Evolutionary conservation across 2,329 filamentous ascomycete genomes (phyloP).

Genomic region (Fonsecaea monophora): DNA sequence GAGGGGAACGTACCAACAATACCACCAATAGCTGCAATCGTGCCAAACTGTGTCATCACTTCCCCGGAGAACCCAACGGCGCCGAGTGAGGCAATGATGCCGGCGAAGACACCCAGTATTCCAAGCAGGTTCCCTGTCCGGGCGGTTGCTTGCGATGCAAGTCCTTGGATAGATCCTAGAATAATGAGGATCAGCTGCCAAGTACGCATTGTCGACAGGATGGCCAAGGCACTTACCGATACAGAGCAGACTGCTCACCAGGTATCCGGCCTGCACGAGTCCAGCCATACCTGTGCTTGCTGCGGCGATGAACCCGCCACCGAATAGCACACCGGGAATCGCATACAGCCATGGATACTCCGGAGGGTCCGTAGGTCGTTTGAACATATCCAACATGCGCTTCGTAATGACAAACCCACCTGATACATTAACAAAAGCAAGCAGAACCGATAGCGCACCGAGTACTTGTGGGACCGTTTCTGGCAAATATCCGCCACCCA

Average conservation of each 20-base stretch:
- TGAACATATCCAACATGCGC: slow-evolving; percentile 92
- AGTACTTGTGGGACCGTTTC: slow-evolving; percentile 79
- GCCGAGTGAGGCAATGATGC: slow-evolving; percentile 80
- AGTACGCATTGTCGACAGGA: background rate
- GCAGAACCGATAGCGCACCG: slow-evolving; percentile 77
- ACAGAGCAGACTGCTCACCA: slow-evolving; percentile 82
- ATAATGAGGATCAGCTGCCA: background rate
- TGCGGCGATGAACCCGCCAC: slow-evolving; percentile 80
- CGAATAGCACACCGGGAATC: slow-evolving; percentile 76
- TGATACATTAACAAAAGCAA: slow-evolving; percentile 87
- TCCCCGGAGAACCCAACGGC: slow-evolving; percentile 82
- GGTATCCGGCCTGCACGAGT: slow-evolving; percentile 84
- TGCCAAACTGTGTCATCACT: slow-evolving; percentile 79
- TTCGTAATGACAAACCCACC: slow-evolving; percentile 92
- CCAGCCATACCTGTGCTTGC: slow-evolving; percentile 82
- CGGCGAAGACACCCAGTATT: slow-evolving; percentile 82
- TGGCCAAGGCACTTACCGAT: slow-evolving; percentile 56
- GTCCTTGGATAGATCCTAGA: slow-evolving; percentile 70
- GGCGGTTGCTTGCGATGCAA: slow-evolving; percentile 82
- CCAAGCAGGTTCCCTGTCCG: slow-evolving; percentile 85
- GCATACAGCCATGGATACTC: slow-evolving; percentile 90
- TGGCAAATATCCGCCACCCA: slow-evolving; percentile 80
- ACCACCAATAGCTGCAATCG: slow-evolving; percentile 73
- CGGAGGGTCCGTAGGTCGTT: slow-evolving; percentile 80
- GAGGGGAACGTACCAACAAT: slow-evolving; percentile 63